Percentiles rank a stretch among this genome's conserved stretches.
Conservation (phyloP, 176 grass and related monocot genomes). For the Hyparrhenia diplandra region DNA sequence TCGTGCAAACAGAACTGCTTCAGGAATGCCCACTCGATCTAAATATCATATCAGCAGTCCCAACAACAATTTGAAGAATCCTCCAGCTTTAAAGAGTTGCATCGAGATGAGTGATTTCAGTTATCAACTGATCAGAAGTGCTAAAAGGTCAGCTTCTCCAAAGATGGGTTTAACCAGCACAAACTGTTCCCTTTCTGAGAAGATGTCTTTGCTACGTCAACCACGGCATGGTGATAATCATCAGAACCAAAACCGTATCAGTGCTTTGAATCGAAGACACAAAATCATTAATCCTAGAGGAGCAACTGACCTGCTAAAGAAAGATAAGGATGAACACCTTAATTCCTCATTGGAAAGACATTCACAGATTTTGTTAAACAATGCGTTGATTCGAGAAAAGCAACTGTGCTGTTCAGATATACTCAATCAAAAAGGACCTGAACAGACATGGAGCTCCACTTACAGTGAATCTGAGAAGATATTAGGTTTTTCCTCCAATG, state of each 20-base stretch:
- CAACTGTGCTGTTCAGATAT: slow-evolving; percentile 2
- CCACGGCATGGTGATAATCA: background rate
- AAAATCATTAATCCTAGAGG: background rate
- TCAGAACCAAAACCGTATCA: background rate
- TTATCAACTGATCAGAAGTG: slow-evolving; percentile 18
- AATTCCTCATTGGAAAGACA: background rate
- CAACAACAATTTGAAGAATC: background rate
- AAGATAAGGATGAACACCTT: slow-evolving; percentile 8
- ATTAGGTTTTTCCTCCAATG: slow-evolving; percentile 22
- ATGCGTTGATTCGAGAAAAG: slow-evolving; percentile 34
- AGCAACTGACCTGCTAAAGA: background rate
- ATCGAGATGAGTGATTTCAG: slow-evolving; percentile 3
- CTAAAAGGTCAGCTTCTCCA: background rate
- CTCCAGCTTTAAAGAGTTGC: background rate
- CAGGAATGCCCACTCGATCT: background rate
- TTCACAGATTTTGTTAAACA: slow-evolving; percentile 33
- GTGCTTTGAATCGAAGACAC: slow-evolving; percentile 10
- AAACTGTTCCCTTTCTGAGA: slow-evolving; percentile 28
- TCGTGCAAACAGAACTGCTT: background rate
- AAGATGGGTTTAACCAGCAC: slow-evolving; percentile 2
- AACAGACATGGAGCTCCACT: slow-evolving; percentile 29
- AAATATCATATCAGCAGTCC: background rate
- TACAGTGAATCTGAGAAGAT: slow-evolving; percentile 39
- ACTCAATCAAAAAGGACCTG: background rate
- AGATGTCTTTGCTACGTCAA: slow-evolving; percentile 24